Evolutionary conservation across 1,284 basidiomycete species (phyloP).

Genomic region (Ceratobasidium theobromae): DNA sequence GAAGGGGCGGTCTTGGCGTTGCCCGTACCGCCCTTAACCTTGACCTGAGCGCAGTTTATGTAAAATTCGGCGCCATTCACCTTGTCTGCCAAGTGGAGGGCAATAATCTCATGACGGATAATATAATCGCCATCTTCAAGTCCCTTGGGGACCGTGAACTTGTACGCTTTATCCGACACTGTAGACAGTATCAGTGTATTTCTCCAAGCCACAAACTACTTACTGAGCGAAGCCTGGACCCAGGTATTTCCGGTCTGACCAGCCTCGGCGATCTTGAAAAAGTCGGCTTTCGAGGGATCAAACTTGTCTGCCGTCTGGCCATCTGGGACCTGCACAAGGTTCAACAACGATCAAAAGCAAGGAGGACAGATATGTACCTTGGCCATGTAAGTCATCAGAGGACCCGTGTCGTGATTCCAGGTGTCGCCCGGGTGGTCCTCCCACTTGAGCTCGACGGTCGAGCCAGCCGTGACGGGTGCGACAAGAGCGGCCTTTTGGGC

Average conservation of each 20-base stretch:
- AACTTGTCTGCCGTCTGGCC: constrained; percentile 57
- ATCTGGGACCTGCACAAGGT: too few species aligned
- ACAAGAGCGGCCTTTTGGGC: constrained; percentile 55
- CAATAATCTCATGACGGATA: constrained; percentile 70
- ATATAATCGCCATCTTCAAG: constrained; percentile 66
- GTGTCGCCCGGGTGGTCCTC: constrained; percentile 39
- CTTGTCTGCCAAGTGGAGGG: constrained; percentile 58
- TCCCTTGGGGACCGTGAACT: constrained; percentile 55
- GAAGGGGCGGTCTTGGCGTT: neutral
- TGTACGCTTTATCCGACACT: constrained; percentile 43
- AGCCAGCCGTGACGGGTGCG: constrained; percentile 64
- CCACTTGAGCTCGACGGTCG: constrained; percentile 52
- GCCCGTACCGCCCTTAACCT: constrained; percentile 49
- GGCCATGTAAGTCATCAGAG: constrained; percentile 71
- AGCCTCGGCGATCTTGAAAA: constrained; percentile 66
- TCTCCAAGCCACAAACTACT: constrained; percentile 33
- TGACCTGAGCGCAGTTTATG: constrained; percentile 63
- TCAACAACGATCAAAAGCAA: too few species aligned
- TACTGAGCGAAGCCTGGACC: constrained; percentile 49
- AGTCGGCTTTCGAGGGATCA: constrained; percentile 57
- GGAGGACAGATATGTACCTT: too few species aligned
- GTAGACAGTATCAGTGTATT: constrained; percentile 38
- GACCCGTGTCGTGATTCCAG: constrained; percentile 72
- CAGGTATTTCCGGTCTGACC: constrained; percentile 45
- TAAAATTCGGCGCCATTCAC: constrained; percentile 71